phyloP scores from a whole-genome alignment of 345 rosid species.

The Zanthoxylum bungeanum region DNA sequence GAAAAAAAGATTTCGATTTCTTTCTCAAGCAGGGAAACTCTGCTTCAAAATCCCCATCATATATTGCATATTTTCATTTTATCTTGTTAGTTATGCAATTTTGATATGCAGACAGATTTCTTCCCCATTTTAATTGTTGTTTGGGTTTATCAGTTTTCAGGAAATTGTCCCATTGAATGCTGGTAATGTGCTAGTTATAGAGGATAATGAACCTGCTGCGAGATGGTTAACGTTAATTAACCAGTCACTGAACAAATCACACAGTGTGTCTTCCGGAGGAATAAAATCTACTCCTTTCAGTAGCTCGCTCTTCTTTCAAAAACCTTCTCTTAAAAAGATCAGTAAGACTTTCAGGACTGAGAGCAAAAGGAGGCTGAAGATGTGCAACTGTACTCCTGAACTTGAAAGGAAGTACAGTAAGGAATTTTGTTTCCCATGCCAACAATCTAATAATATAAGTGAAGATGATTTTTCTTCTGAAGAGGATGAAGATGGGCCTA shows the following conservation, averaged over 20 bases:
- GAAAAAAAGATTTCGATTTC: neutral
- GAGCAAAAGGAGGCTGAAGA: conserved; percentile 64
- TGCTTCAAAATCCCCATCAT: neutral
- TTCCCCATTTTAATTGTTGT: neutral
- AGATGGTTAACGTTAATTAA: conserved; percentile 79
- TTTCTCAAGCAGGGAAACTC: neutral
- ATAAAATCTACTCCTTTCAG: conserved; percentile 30
- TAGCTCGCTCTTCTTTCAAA: conserved; percentile 72
- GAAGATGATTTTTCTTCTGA: conserved; percentile 61
- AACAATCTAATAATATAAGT: conserved; percentile 37
- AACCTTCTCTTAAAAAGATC: conserved; percentile 70
- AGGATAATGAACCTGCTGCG: conserved; percentile 92
- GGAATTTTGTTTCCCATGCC: conserved; percentile 74
- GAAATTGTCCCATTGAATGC: conserved; percentile 98
- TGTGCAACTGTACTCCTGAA: conserved; percentile 62
- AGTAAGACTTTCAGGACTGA: conserved; percentile 83
- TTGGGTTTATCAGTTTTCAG: conserved; percentile 60
- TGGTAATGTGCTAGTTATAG: conserved; percentile 88
- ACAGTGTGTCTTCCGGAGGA: conserved; percentile 23
- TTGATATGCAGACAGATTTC: neutral
- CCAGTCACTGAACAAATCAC: conserved; percentile 68
- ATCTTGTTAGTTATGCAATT: neutral
- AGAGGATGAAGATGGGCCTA: conserved; percentile 57
- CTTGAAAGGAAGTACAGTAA: conserved; percentile 55
- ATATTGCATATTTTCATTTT: neutral